Evolutionary conservation across 345 rosid species (phyloP).

Genomic region (Microthlaspi erraticum): DNA sequence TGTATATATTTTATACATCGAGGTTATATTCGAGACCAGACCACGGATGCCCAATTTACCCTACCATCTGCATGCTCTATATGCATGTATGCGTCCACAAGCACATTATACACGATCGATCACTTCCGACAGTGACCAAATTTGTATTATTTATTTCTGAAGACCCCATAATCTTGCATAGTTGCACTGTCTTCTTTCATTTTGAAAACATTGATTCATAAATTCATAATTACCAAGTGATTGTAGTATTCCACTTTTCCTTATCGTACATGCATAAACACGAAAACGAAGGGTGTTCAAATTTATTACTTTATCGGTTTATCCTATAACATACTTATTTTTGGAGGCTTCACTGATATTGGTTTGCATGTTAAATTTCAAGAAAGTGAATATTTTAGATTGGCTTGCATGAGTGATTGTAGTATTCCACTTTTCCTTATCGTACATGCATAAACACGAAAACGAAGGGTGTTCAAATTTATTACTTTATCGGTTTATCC

Average conservation of each 20-base stretch:
- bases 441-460: background rate
- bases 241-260: background rate
- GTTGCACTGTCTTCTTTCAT: conserved; percentile 7
- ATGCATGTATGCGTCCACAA: conserved; percentile 33
- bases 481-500: background rate
- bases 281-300: background rate
- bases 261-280: background rate
- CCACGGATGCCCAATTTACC: conserved; percentile 38
- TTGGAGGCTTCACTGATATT: background rate
- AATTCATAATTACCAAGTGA: conserved; percentile 16
- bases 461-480: background rate
- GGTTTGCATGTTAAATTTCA: conserved; percentile 8
- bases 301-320: background rate
- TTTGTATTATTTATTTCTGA: background rate
- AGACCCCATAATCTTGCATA: conserved; percentile 14
- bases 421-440: no score
- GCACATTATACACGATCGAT: conserved; percentile 30
- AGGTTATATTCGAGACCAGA: background rate
- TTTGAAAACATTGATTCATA: background rate
- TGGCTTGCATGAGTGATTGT: conserved; percentile 25
- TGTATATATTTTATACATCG: background rate
- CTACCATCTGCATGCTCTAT: conserved; percentile 37
- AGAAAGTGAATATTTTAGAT: background rate
- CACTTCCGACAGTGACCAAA: conserved; percentile 25
- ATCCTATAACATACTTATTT: background rate